Conservation (phyloP, 768 basidiomycete genomes). For the Russula sp. region DNA sequence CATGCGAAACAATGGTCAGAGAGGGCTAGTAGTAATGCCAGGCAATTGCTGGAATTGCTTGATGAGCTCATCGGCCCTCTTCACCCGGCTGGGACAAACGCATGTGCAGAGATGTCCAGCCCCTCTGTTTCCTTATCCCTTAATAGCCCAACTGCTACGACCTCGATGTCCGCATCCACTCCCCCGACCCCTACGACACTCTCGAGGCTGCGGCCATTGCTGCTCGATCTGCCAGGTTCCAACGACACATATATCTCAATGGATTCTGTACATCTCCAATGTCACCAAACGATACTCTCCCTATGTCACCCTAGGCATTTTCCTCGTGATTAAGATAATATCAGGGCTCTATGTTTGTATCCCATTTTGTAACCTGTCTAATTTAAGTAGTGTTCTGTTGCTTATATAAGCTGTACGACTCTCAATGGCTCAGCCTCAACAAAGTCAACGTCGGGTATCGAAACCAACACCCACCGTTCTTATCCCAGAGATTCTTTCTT, state of each 20-base stretch:
- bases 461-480: constrained; percentile 45
- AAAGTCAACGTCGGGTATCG: neutral
- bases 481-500: constrained; percentile 73
- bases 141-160: neutral
- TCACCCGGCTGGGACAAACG: too few species aligned
- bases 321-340: too few species aligned
- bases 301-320: too few species aligned
- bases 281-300: too few species aligned
- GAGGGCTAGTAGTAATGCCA: neutral
- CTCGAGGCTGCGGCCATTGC: neutral
- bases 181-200: too few species aligned
- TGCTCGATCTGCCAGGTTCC: neutral
- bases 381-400: neutral
- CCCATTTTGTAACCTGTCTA: too few species aligned
- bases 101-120: neutral
- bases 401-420: neutral
- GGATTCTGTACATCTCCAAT: neutral
- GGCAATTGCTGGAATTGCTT: neutral
- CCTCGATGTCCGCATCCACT: too few species aligned
- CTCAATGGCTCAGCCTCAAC: constrained; percentile 1
- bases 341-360: too few species aligned
- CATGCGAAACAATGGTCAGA: neutral
- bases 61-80: neutral
- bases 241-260: neutral
- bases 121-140: neutral